Conservation (phyloP, 106 monocot genomes). For the Dendrobium nobile region DNA sequence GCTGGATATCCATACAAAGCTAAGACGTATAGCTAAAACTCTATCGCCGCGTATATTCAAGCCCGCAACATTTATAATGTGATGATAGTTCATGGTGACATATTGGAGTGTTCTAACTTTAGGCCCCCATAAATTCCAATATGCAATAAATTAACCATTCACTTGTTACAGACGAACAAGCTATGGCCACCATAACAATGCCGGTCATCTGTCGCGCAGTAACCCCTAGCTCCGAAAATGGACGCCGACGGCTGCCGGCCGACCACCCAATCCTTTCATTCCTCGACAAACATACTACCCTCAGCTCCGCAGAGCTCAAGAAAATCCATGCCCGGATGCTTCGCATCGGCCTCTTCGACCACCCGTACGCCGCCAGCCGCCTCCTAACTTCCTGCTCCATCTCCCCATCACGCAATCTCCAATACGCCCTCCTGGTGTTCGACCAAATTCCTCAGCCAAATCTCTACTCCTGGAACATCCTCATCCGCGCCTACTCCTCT, state of each 20-base stretch:
- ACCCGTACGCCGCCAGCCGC: slow-evolving; percentile 22
- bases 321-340: slow-evolving; percentile 50
- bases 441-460: slow-evolving; percentile 36
- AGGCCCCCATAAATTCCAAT: too few relatives aligned
- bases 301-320: slow-evolving; percentile 11
- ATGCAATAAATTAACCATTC: too few relatives aligned
- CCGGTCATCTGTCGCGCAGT: neutral
- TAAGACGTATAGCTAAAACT: too few relatives aligned
- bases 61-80: too few relatives aligned
- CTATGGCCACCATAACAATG: neutral
- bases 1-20: too few relatives aligned
- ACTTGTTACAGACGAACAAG: neutral
- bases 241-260: neutral
- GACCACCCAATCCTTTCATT: slow-evolving; percentile 12
- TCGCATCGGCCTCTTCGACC: slow-evolving; percentile 35
- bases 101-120: too few relatives aligned
- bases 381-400: slow-evolving; percentile 26
- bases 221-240: neutral
- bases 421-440: slow-evolving; percentile 42
- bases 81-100: too few relatives aligned
- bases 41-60: too few relatives aligned
- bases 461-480: slow-evolving; percentile 40
- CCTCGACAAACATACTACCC: slow-evolving; percentile 16
- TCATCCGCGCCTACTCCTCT: slow-evolving; percentile 42
- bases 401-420: slow-evolving; percentile 18